Evolutionary conservation across 2,329 filamentous ascomycete species (phyloP), one percentile per base, ranked within the genome.

Genomic region (Passalora sequoiae): DNA sequence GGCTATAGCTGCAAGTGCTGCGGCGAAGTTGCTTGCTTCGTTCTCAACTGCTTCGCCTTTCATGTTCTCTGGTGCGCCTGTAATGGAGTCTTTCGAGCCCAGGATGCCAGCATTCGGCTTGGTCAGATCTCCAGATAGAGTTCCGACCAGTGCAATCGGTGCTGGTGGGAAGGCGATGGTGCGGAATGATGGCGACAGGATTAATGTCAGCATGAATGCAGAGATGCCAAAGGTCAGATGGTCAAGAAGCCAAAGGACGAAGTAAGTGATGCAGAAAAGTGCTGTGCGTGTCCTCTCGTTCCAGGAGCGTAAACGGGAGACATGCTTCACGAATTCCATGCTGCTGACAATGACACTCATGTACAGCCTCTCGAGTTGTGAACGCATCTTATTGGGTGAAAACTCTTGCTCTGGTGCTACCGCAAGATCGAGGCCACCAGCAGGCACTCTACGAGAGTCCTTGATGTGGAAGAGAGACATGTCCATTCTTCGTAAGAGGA

Each of bases 31-130:
- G 16, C 32, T 37, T 6, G 41, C 32, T 27, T 44, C 41, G 9
- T 25, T 29, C 17, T 44, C 41, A 5, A 44, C 41, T 4, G 41
- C 33, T 16, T 44, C 32, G 12, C 44, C 44, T 30, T 35, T 16
- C 25, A 35, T 22, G 19, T 46, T 36, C 30, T 46, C 38, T 4
- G 44, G 44, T 10, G 44, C 44, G 6, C 44, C 44, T 6, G 44
- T 46, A 17, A 38, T n/a, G 20, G 36, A 40, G 27, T 46, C 44
- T 6, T 17, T 15, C 10, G 38, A 37, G 22, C 19, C 44, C 3
- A 46, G 38, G 6, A 46, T 22, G 7, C 44, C 44, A 29, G 44
- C 29, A 9, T 36, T 42, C 2, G 44, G 44, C 16, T 43, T 43
- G 7, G 37, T 33, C 6, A 46, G 17, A 16, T 27, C 31, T 12